Percentiles rank a stretch among this genome's conserved stretches.
Conservation (phyloP, 441 rosid genomes). For the Gossypium gossypioides region DNA sequence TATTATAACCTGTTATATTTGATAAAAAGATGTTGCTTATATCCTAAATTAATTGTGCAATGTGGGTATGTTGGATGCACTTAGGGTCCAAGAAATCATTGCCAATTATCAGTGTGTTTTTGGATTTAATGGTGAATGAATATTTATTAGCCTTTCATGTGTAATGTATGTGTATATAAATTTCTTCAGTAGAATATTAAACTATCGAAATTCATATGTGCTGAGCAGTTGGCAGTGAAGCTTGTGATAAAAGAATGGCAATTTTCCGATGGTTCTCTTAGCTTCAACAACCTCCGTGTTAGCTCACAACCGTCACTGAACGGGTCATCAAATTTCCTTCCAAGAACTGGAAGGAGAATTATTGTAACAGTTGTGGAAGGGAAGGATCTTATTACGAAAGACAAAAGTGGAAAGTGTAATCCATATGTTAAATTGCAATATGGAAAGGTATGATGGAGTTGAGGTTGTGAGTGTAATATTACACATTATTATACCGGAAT, state of each 20-base stretch:
- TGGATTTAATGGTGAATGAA: background rate
- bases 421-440: slow-evolving; percentile 77
- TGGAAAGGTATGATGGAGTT: slow-evolving; percentile 51
- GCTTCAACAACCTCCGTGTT: slow-evolving; percentile 32
- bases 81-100: background rate
- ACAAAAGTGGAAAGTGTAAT: slow-evolving; percentile 54
- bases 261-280: slow-evolving; percentile 81
- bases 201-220: background rate
- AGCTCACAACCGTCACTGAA: slow-evolving; percentile 39
- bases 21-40: background rate
- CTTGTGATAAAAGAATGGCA: slow-evolving; percentile 89
- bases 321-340: slow-evolving; percentile 44
- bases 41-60: background rate
- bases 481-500: background rate
- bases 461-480: slow-evolving; percentile 7
- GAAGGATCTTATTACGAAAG: slow-evolving; percentile 53
- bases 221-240: slow-evolving; percentile 58
- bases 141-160: background rate
- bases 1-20: background rate
- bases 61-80: background rate
- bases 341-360: slow-evolving; percentile 69
- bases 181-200: background rate
- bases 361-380: slow-evolving; percentile 49
- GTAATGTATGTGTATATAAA: background rate
- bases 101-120: background rate